phyloP scores from a whole-genome alignment of 805 yeast species.

The Suhomyces tanzawaensis region DNA sequence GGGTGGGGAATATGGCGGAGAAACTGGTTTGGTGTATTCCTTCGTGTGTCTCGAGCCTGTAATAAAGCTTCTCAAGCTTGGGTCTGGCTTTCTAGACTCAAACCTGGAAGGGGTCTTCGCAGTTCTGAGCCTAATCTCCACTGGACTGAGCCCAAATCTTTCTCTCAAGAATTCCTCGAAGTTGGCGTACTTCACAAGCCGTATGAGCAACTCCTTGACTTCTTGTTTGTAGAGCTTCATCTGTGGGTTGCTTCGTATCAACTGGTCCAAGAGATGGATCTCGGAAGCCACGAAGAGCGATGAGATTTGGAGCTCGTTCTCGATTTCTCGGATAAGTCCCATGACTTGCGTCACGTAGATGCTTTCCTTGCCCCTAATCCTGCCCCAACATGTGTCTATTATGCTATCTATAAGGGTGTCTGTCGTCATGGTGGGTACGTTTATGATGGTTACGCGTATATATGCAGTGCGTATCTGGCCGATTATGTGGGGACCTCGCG shows the following conservation, averaged over 20 bases:
- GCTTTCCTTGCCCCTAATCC: not conserved
- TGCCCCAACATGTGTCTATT: conserved; percentile 10
- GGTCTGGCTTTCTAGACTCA: not conserved
- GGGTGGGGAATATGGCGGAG: conserved; percentile 9
- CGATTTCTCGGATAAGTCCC: conserved; percentile 21
- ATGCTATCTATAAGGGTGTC: conserved; percentile 10
- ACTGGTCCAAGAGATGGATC: conserved; percentile 9
- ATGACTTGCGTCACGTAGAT: conserved; percentile 23
- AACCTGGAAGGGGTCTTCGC: not conserved
- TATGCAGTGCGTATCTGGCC: no score
- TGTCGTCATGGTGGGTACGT: not conserved
- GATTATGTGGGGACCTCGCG: no score
- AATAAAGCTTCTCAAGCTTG: not conserved
- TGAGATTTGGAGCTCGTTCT: conserved; percentile 14
- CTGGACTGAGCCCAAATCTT: conserved; percentile 10
- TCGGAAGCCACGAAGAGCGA: conserved; percentile 17
- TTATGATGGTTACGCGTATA: not conserved
- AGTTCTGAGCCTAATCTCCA: conserved; percentile 1
- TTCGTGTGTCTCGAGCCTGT: not conserved
- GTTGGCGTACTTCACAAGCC: conserved; percentile 17
- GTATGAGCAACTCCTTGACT: conserved; percentile 22
- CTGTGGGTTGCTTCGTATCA: conserved; percentile 10
- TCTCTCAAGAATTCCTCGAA: conserved; percentile 22
- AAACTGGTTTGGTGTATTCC: not conserved
- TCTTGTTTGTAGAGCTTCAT: conserved; percentile 20